These are phyloP conservation scores for Paramecium biaurelia DNA, from an alignment of 73 alveolate species.

Conservation along the genomic window DNA sequence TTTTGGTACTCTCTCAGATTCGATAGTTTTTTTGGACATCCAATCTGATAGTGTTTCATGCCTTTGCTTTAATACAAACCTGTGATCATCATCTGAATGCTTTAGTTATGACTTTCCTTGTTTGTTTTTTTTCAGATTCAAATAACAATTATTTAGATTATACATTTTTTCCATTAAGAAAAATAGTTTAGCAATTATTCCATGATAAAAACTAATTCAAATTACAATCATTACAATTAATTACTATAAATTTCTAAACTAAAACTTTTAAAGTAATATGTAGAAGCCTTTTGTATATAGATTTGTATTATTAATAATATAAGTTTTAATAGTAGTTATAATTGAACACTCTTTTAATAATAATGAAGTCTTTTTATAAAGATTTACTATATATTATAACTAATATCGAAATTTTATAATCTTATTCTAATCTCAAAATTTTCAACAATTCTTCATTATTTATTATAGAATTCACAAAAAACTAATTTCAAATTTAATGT, in stretches of 20 bases:
- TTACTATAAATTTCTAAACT: background rate
- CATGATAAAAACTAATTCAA: background rate
- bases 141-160: background rate
- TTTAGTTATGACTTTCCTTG: background rate
- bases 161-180: background rate
- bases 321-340: background rate
- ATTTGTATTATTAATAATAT: too few relatives aligned
- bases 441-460: background rate
- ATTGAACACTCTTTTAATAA: too few relatives aligned
- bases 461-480: background rate
- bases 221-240: background rate
- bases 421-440: background rate
- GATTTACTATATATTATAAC: too few relatives aligned
- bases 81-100: background rate
- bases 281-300: too few relatives aligned
- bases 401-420: background rate
- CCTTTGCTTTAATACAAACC: background rate
- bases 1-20: background rate
- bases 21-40: background rate
- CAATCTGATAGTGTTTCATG: background rate
- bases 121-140: background rate
- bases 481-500: background rate
- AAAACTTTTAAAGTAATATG: too few relatives aligned
- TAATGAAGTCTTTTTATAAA: background rate
- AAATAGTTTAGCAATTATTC: background rate